Evolutionary conservation across 176 grass and related monocot genomes (phyloP).

Genomic region (Triticum timopheevii): DNA sequence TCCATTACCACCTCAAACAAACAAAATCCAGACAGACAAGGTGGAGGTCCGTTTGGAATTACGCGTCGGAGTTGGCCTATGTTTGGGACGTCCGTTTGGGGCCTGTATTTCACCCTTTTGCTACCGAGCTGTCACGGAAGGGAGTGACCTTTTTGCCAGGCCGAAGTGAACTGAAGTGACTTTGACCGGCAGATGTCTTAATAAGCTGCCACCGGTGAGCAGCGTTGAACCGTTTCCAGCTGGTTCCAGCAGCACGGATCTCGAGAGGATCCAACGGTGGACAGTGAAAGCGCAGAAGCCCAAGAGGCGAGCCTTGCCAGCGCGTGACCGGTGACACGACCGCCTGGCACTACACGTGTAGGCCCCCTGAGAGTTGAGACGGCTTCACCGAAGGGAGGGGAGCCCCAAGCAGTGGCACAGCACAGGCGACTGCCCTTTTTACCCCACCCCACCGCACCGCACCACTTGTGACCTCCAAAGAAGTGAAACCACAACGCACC

Average conservation of each 20-base stretch:
- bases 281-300: not conserved
- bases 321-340: slow-evolving; percentile 11
- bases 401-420: not conserved
- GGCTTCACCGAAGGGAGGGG: slow-evolving; percentile 12
- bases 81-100: no score
- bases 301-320: not conserved
- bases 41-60: accelerated
- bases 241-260: not conserved
- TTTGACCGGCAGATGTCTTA: no score
- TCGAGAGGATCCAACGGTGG: slow-evolving; percentile 3
- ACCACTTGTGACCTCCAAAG: not conserved
- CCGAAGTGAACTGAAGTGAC: no score
- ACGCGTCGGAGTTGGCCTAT: no score
- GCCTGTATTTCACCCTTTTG: no score
- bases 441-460: not conserved
- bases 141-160: no score
- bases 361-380: not conserved
- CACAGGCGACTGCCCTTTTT: not conserved
- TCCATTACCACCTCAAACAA: no score
- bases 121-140: no score
- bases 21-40: no score
- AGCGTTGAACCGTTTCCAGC: not conserved
- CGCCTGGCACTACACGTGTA: not conserved
- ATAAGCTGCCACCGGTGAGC: no score
- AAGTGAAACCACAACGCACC: not conserved